These are phyloP conservation scores for Wickerhamomyces sp. DNA, from an alignment of 1,139 yeast genomes.

Conservation along the genomic window DNA sequence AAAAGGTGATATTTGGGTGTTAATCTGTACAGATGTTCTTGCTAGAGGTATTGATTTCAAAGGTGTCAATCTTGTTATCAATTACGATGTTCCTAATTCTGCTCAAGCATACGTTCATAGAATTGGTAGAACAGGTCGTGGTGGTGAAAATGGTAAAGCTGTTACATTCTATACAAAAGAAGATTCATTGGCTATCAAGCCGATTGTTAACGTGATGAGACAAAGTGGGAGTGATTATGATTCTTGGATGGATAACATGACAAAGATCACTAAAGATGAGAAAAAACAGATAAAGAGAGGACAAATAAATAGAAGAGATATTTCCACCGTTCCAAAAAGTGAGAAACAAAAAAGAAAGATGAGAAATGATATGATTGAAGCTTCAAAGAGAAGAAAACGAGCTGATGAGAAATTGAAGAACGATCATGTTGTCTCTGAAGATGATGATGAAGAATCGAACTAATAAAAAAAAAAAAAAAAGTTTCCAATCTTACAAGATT, in stretches of 20 bases:
- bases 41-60: slow-evolving; percentile 97
- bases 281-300: slow-evolving; percentile 59
- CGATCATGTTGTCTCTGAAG: slow-evolving; percentile 1
- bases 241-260: slow-evolving; percentile 76
- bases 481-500: background rate
- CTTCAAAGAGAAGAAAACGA: slow-evolving; percentile 59
- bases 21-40: slow-evolving; percentile 92
- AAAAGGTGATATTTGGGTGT: slow-evolving; percentile 90
- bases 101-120: slow-evolving; percentile 97
- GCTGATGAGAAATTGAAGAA: background rate
- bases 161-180: slow-evolving; percentile 92
- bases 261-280: slow-evolving; percentile 63
- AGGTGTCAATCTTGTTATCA: slow-evolving; percentile 90
- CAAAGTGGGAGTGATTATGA: slow-evolving; percentile 78
- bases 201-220: slow-evolving; percentile 90
- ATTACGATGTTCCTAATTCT: slow-evolving; percentile 92
- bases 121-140: slow-evolving; percentile 98
- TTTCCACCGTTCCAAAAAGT: slow-evolving; percentile 80
- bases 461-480: slow-evolving; percentile 1
- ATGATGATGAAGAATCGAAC: background rate
- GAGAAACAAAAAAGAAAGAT: slow-evolving; percentile 61
- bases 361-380: slow-evolving; percentile 69
- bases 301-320: slow-evolving; percentile 62
- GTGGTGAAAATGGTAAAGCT: slow-evolving; percentile 81
- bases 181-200: slow-evolving; percentile 70